Evolutionary conservation across 306 rosid genomes (phyloP).

Genomic region (Cucurbita argyrosperma): DNA sequence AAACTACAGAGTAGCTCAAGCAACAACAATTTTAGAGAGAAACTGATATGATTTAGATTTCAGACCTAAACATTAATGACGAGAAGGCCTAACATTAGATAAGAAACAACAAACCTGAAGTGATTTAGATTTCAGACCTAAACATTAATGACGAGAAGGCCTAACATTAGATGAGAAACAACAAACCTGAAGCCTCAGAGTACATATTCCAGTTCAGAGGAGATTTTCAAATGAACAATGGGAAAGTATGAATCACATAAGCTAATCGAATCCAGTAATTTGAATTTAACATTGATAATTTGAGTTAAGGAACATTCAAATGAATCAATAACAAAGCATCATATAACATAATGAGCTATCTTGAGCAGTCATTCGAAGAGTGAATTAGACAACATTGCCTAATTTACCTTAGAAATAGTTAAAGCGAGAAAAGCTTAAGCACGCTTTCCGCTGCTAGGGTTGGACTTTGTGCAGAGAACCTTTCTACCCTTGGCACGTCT

Average conservation of each 20-base stretch:
- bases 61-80: background rate
- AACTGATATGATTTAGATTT: background rate
- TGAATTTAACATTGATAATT: background rate
- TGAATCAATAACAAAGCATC: background rate
- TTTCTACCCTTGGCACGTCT: constrained; percentile 88
- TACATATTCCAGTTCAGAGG: background rate
- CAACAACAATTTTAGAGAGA: background rate
- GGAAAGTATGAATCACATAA: background rate
- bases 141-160: background rate
- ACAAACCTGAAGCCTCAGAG: background rate
- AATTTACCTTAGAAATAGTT: constrained; percentile 1
- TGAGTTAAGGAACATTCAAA: background rate
- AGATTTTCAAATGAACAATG: background rate
- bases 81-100: background rate
- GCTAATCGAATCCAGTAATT: background rate
- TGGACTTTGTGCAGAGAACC: constrained; percentile 73
- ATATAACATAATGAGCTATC: background rate
- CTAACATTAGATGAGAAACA: background rate
- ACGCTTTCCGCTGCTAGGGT: constrained; percentile 60
- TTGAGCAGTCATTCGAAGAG: background rate
- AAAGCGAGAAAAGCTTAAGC: constrained; percentile 9
- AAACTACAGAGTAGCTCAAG: background rate
- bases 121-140: background rate
- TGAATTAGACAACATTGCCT: background rate
- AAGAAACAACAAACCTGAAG: background rate